Percentiles rank a stretch among this genome's conserved stretches.
Conservation (phyloP, 1,284 basidiomycete genomes). For the Fomitopsis palustris region DNA sequence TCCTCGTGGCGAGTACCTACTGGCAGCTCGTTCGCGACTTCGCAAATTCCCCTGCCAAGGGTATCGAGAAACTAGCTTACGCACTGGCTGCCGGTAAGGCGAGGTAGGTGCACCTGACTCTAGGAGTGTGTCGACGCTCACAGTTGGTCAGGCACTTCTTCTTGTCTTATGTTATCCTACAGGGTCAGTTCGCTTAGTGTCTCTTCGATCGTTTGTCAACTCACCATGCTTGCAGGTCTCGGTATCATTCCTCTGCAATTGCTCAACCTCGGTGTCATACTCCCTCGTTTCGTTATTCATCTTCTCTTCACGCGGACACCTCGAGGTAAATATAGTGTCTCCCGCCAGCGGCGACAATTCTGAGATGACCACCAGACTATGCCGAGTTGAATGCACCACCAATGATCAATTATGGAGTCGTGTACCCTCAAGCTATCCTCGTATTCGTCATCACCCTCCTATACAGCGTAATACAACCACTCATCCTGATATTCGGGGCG, state of each 20-base stretch:
- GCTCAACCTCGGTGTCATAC: conserved; percentile 82
- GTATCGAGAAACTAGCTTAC: conserved; percentile 85
- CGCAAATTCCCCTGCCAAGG: conserved; percentile 83
- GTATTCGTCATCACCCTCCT: conserved; percentile 94
- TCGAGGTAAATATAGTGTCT: conserved; percentile 53
- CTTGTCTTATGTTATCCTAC: conserved; percentile 92
- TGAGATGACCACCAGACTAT: conserved; percentile 55
- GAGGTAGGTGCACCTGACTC: conserved; percentile 36
- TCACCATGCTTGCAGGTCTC: conserved; percentile 48
- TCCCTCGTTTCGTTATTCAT: conserved; percentile 71
- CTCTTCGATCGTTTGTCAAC: neutral
- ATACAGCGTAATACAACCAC: conserved; percentile 93
- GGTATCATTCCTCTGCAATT: conserved; percentile 95
- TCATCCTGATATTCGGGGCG: conserved; percentile 92
- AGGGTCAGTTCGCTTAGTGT: conserved; percentile 47
- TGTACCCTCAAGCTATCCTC: conserved; percentile 93
- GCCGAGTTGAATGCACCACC: conserved; percentile 97
- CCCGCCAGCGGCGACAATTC: too few relatives aligned
- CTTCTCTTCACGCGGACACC: conserved; percentile 81
- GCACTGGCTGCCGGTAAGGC: conserved; percentile 75
- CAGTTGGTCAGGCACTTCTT: conserved; percentile 74
- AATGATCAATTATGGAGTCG: conserved; percentile 91
- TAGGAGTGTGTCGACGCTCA: neutral
- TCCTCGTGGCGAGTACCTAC: conserved; percentile 87
- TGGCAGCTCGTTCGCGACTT: conserved; percentile 86